A percentile compares a stretch with the other conserved stretches of the same genome.
Conservation (phyloP, 352 stramenopile species). For the Pythium chondricola region DNA sequence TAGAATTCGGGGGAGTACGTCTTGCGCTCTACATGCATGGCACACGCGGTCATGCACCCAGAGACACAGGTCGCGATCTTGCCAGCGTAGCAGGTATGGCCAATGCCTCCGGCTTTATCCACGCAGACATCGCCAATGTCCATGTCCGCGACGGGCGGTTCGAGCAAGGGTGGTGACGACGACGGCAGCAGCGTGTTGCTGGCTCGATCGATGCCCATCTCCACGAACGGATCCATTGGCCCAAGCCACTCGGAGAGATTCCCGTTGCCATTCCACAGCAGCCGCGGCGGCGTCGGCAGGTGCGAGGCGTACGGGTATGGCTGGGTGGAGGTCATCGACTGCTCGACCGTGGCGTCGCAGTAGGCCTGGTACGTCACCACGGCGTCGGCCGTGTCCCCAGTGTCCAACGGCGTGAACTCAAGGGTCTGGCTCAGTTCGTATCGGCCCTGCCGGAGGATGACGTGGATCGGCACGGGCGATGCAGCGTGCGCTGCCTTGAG, state of each 20-base stretch:
- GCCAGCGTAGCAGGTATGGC: slow-evolving; percentile 57
- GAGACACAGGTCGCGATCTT: slow-evolving; percentile 42
- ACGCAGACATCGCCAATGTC: slow-evolving; percentile 50
- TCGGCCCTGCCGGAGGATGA: slow-evolving; percentile 45
- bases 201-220: slow-evolving; percentile 45
- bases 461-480: slow-evolving; percentile 32
- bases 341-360: slow-evolving; percentile 36
- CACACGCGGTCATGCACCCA: slow-evolving; percentile 50
- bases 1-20: slow-evolving; percentile 39
- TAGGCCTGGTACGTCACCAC: slow-evolving; percentile 66
- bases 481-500: slow-evolving; percentile 18
- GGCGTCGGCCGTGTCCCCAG: slow-evolving; percentile 19
- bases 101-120: slow-evolving; percentile 46
- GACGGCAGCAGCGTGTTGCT: slow-evolving; percentile 33
- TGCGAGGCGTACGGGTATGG: slow-evolving; percentile 44
- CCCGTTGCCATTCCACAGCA: slow-evolving; percentile 64
- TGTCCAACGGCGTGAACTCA: slow-evolving; percentile 43
- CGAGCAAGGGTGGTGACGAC: slow-evolving; percentile 5
- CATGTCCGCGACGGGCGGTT: slow-evolving; percentile 8
- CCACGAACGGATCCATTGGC: slow-evolving; percentile 47
- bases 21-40: slow-evolving; percentile 32
- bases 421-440: slow-evolving; percentile 51
- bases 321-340: slow-evolving; percentile 24
- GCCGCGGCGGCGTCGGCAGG: slow-evolving; percentile 27
- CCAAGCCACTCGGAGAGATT: slow-evolving; percentile 32